Conservation (phyloP, 2,329 filamentous ascomycete genomes). For the Xylariaceae sp. region DNA sequence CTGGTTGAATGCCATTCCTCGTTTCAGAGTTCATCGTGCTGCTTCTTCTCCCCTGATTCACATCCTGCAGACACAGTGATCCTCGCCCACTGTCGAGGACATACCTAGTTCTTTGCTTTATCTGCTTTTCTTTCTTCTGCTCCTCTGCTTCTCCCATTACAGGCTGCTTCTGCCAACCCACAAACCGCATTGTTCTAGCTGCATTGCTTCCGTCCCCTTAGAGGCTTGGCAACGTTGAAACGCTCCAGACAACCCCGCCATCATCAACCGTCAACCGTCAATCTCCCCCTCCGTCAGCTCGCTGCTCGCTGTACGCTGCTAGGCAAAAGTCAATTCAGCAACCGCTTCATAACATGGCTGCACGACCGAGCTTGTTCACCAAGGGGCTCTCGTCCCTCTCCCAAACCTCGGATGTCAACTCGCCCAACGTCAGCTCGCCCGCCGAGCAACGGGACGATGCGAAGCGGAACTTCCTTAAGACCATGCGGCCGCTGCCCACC, state of each 20-base stretch:
- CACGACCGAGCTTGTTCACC: conserved; percentile 64
- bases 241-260: conserved; percentile 23
- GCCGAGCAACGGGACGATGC: conserved; percentile 77
- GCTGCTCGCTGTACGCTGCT: conserved; percentile 5
- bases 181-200: too few species aligned
- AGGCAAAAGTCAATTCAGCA: conserved; percentile 11
- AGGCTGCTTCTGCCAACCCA: background rate
- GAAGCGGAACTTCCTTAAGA: conserved; percentile 82
- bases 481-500: conserved; percentile 73
- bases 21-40: conserved; percentile 22
- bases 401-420: conserved; percentile 64
- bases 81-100: background rate
- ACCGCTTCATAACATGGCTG: conserved; percentile 53
- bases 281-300: conserved; percentile 11
- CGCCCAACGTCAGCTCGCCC: conserved; percentile 67
- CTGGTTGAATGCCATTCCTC: too few species aligned
- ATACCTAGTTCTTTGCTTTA: conserved; percentile 1
- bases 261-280: background rate
- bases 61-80: conserved; percentile 10
- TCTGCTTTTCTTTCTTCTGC: conserved; percentile 7
- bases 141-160: background rate
- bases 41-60: conserved; percentile 21
- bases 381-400: conserved; percentile 67
- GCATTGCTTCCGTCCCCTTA: background rate
- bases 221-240: conserved; percentile 30